These are phyloP conservation scores for Thinopyrum elongatum DNA, from an alignment of 176 grass and related monocot genomes.

Conservation along the genomic window DNA sequence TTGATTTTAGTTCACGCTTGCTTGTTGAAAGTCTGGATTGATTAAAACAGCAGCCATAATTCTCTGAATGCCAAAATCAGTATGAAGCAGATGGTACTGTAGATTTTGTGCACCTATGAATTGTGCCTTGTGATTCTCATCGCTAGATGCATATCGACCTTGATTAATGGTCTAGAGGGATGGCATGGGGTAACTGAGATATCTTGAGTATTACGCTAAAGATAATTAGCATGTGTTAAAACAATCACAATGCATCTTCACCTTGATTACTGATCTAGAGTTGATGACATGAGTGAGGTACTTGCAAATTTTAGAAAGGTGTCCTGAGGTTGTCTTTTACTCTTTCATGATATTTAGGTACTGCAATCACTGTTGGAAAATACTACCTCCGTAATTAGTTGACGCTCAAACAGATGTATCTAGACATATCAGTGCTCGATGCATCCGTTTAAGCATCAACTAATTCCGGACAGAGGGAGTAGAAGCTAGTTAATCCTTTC, in stretches of 20 bases:
- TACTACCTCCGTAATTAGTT: too few species aligned
- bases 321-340: background rate
- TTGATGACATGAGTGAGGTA: background rate
- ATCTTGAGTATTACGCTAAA: background rate
- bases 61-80: conserved; percentile 19
- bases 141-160: conserved; percentile 14
- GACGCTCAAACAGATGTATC: too few species aligned
- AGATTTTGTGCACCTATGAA: background rate
- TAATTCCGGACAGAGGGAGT: too few species aligned
- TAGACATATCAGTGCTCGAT: too few species aligned
- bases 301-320: background rate
- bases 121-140: background rate
- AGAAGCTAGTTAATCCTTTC: too few species aligned
- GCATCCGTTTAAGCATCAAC: too few species aligned
- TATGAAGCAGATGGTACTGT: background rate
- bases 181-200: background rate
- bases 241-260: background rate
- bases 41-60: background rate
- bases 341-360: background rate
- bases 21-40: background rate
- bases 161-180: background rate
- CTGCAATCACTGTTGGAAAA: background rate
- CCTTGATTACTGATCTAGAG: background rate
- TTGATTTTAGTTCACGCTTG: background rate
- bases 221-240: background rate